Evolutionary conservation across 108 stramenopile genomes (phyloP), one percentile per base, ranked within the genome.

Genomic region (Cyclotella cryptica): DNA sequence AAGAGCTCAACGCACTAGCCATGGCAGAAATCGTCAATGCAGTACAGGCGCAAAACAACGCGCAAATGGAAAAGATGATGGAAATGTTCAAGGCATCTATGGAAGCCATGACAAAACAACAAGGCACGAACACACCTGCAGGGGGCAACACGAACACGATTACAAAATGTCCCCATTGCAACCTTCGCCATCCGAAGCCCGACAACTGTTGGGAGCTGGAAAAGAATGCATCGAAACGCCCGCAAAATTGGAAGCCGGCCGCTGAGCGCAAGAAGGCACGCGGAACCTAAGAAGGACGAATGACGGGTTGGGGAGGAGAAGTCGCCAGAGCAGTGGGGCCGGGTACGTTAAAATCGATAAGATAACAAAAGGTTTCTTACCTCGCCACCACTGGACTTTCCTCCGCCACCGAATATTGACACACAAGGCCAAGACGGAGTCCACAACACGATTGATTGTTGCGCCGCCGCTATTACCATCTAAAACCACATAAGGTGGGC

Each of bases 281-380:
- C 10, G 27, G 27, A 58, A 18, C 6, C 3, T 1, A 51, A 51
- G 49, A 51, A 51, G 49, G 49, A 51, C 49, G 49, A 51, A 51
- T 58, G 57, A 28, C 24, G 57, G 14, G 18, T 3, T 58, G 26
- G 14, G 57, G 57, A 58, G 57, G 57, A 58, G 57, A 24, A 7
- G 57, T 58, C 49, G 8, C 8, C 49, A 7, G 49, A 51, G 49
- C 49, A 19, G 49, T 51, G 49, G 49, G 49, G 49, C 49, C 49
- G 49, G 49, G 49, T 51, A 51, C 3, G 8, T 51, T 51, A 8
- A 51, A 51, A 51, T 51, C 49, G 8, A 51, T 51, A 51, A 51
- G 19, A 51, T 51, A 51, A 51, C 49, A 51, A 51, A 58, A 28
- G 27, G 27, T 58, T 58, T 58, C 57, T 58, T 58, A 58, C 57